Base-by-base conservation (phyloP, 2,329 filamentous ascomycete species). In the Xylariaceae sp. region DNA sequence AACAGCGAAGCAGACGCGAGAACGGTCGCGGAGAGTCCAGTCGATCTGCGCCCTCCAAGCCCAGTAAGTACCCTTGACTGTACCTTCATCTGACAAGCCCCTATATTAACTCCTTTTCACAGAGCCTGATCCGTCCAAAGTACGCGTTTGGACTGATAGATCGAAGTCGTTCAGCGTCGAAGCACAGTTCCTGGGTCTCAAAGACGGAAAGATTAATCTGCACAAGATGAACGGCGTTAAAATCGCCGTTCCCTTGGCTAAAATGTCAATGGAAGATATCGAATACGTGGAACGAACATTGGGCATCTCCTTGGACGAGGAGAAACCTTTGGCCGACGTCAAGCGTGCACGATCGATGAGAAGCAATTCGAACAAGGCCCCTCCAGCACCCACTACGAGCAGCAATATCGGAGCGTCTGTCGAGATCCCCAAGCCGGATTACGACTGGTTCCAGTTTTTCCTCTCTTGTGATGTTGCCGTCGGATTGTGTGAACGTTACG, bases 401-500 rank as follows among this genome's bases (percentile, higher is more conserved):
- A 65, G 71, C 39, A 74, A 74, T 47, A 78, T 82, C 7, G 88
- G 88, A 10, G 87, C 83, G n/a, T 82, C 82, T 1, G 77, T 91
- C 37, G 81, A 88, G 65, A 76, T 79, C 51, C 73, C 76, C 18
- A 88, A 87, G 73, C 80, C 88, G 0, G 88, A 94, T 52, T 96
- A 97, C 72, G 94, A 99, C 73, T 99, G 94, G 94, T 99, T 99
- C 70, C 92, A 97, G 72, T 97, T 99, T 77, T 99, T 99, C 80
- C 78, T 99, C 47, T 86, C 87, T 64, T 95, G 92, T 72, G 93
- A 96, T 51, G 91, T 97, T 68, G 88, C 92, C 50, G 90, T 93
- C 53, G 90, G 95, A 60, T 87, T 96, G 51, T 99, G 94, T 74
- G 93, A 97, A 75, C 85, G 94, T 57, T 99, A 99, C 71, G 88